Percentiles rank a stretch among this genome's conserved stretches.
Evolutionary conservation across 768 basidiomycete genomes (phyloP).

Genomic region (Russula lepida): DNA sequence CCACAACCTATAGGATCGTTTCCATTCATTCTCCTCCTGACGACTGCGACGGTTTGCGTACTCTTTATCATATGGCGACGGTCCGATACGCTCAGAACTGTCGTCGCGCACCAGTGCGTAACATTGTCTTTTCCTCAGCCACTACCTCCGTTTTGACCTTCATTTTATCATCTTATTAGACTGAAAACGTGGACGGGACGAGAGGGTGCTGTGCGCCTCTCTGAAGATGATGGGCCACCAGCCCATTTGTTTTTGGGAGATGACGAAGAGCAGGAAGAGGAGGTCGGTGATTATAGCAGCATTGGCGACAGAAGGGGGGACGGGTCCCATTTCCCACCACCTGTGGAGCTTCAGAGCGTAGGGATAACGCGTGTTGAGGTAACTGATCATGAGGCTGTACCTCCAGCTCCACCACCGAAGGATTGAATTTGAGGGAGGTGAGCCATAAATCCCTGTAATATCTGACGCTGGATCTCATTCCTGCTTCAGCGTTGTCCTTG

Average conservation of each 20-base stretch:
- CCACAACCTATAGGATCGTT: conserved; percentile 56
- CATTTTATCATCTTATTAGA: conserved; percentile 28
- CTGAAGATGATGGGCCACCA: conserved; percentile 59
- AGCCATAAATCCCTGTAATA: neutral
- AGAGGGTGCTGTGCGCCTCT: conserved; percentile 54
- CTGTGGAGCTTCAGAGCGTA: neutral
- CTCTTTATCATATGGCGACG: conserved; percentile 58
- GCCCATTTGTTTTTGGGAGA: conserved; percentile 51
- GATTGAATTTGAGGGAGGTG: neutral
- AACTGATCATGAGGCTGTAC: neutral
- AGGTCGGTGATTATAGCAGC: conserved; percentile 38
- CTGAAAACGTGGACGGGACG: conserved; percentile 45
- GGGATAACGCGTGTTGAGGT: neutral
- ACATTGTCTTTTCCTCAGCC: conserved; percentile 15
- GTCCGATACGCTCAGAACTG: conserved; percentile 42
- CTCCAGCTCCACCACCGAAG: conserved; percentile 6
- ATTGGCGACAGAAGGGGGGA: conserved; percentile 21
- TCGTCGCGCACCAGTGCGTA: conserved; percentile 51
- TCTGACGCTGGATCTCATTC: neutral
- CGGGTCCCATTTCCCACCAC: neutral
- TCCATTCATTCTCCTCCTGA: conserved; percentile 44
- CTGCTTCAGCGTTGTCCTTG: neutral
- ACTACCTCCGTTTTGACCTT: too few relatives aligned
- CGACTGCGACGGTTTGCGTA: conserved; percentile 44
- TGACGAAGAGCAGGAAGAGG: conserved; percentile 33